Conservation (phyloP, 768 basidiomycete genomes). For the Boletus subparvulus region DNA sequence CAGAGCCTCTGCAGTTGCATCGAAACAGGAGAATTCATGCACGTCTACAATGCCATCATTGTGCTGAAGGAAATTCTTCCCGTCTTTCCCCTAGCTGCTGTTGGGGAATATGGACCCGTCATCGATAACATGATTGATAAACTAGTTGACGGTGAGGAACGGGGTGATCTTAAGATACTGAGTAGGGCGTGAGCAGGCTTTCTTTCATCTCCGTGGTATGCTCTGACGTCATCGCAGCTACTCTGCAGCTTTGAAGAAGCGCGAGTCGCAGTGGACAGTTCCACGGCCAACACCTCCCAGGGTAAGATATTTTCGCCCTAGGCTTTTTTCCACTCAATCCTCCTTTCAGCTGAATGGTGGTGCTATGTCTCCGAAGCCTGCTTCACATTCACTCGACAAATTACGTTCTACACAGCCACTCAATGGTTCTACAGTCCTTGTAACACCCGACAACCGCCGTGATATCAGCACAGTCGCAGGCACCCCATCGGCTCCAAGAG, state of each 20-base stretch:
- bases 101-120: slow-evolving; percentile 51
- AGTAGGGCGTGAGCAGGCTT: slow-evolving; percentile 61
- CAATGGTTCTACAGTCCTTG: slow-evolving; percentile 38
- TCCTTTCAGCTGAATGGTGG: slow-evolving; percentile 27
- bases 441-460: slow-evolving; percentile 39
- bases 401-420: slow-evolving; percentile 34
- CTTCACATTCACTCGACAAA: slow-evolving; percentile 37
- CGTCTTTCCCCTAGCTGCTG: slow-evolving; percentile 76
- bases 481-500: slow-evolving; percentile 49
- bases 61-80: slow-evolving; percentile 89
- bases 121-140: slow-evolving; percentile 63
- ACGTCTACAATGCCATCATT: slow-evolving; percentile 94
- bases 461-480: slow-evolving; percentile 28
- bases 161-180: slow-evolving; percentile 81
- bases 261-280: slow-evolving; percentile 56
- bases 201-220: not conserved
- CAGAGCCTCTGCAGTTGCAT: slow-evolving; percentile 83
- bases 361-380: slow-evolving; percentile 29
- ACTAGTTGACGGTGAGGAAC: slow-evolving; percentile 71
- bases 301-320: slow-evolving; percentile 21
- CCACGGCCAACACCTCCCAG: slow-evolving; percentile 32
- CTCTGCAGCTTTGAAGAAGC: slow-evolving; percentile 71
- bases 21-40: slow-evolving; percentile 90
- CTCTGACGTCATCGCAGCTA: slow-evolving; percentile 45
- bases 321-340: not conserved